Evolutionary conservation across 768 basidiomycete species (phyloP).

Genomic region (Tricholoma furcatifolium): DNA sequence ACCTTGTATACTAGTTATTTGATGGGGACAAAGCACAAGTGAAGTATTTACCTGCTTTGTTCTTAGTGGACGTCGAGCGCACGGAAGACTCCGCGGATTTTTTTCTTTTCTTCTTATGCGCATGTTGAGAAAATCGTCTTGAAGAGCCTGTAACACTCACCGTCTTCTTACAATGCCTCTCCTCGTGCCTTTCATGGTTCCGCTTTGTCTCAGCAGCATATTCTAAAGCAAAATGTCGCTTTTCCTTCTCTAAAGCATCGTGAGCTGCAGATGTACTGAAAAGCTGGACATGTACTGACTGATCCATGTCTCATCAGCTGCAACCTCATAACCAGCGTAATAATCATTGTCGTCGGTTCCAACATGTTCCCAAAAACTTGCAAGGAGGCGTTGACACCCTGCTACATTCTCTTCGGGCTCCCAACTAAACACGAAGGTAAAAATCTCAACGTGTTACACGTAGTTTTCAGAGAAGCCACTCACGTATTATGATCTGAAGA

Average conservation of each 20-base stretch:
- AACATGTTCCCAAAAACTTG: conserved; percentile 64
- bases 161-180: conserved; percentile 16
- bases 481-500: conserved; percentile 56
- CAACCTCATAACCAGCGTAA: conserved; percentile 38
- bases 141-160: background rate
- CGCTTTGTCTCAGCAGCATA: conserved; percentile 21
- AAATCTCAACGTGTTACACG: background rate
- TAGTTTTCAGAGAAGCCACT: conserved; percentile 6
- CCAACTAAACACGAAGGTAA: conserved; percentile 58
- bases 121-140: background rate
- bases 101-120: background rate
- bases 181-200: conserved; percentile 18
- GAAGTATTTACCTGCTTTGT: background rate
- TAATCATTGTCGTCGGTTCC: conserved; percentile 60
- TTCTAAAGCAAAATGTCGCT: conserved; percentile 33
- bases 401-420: conserved; percentile 62
- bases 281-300: conserved; percentile 33
- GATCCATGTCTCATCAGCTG: conserved; percentile 57
- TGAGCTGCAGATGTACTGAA: background rate
- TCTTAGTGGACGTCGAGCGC: conserved; percentile 1
- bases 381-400: conserved; percentile 55
- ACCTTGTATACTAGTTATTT: too few species aligned
- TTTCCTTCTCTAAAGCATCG: conserved; percentile 33
- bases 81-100: conserved; percentile 2
- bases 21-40: too few species aligned